Evolutionary conservation across 805 yeast species (phyloP).

Genomic region (Kodamaea kaohsiungensis): DNA sequence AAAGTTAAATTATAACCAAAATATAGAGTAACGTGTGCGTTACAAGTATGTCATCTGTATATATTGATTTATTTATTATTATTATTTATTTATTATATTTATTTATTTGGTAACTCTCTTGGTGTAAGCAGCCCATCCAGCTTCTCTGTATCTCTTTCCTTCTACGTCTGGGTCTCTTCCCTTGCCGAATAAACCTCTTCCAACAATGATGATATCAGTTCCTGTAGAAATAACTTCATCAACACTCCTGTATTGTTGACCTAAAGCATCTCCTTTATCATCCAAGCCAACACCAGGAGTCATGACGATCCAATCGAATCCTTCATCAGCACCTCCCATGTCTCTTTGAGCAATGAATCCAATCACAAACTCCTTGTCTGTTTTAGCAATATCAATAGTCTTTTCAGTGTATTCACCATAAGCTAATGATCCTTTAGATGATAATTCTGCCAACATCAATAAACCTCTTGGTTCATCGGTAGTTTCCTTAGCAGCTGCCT

Average conservation of each 20-base stretch:
- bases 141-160: constrained; percentile 84
- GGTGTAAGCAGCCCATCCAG: constrained; percentile 93
- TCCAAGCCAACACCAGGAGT: constrained; percentile 99
- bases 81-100: background rate
- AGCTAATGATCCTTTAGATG: constrained; percentile 92
- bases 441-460: constrained; percentile 92
- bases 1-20: background rate
- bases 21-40: too few species aligned
- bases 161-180: constrained; percentile 90
- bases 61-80: background rate
- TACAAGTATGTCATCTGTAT: constrained; percentile 1
- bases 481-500: constrained; percentile 74
- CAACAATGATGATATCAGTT: constrained; percentile 96
- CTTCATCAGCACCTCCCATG: constrained; percentile 80
- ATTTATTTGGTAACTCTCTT: constrained; percentile 25
- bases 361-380: constrained; percentile 86
- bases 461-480: constrained; percentile 82
- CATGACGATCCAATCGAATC: constrained; percentile 94
- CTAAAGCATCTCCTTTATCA: constrained; percentile 92
- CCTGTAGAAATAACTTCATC: constrained; percentile 80
- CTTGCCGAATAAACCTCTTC: constrained; percentile 92
- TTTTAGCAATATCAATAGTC: constrained; percentile 83
- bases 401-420: constrained; percentile 84
- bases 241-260: constrained; percentile 96
- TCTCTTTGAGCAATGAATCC: constrained; percentile 95